Base-by-base conservation (phyloP, 177 flowering plant species). In the Vitis hybrid region DNA sequence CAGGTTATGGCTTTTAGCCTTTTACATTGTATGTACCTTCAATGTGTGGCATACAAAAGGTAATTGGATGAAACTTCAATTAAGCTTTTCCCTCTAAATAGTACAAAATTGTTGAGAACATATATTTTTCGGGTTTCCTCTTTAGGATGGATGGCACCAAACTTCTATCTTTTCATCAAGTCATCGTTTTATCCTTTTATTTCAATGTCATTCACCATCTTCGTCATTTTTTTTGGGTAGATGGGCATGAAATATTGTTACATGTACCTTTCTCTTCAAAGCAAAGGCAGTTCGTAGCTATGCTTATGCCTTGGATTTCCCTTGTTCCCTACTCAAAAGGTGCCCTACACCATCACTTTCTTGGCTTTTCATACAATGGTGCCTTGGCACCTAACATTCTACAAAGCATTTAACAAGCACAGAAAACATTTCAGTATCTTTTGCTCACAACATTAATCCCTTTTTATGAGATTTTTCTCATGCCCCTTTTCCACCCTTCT, bases 301-400 rank as follows among this genome's bases (percentile, higher is more conserved):
- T 68, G 15, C 62, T 59, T 55, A 65, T 65, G 56, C 60, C 65
- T 64, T 30, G 57, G 64, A 62, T 62, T 49, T 80, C 75, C 62
- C 84, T 84, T 82, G 48, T 70, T 66, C 17, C 63, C 76, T 58
- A 79, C 82, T 79, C 80, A 79, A 76, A 26, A 73, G 76, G 39
- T 59, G 70, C 34, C 75, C 9, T 11, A 11, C 21, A 51, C 58
- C 64, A 73, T 73, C 69, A 65, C 69, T 66, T 65, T 73, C 60
- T 34, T 71, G 57, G 68, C 56, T 74, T 70, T 52, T 52, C 51
- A 30, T 68, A 49, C 54, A 72, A 63, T 32, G 66, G 62, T 39
- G 66, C 70, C 4, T 62, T 61, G 64, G 64, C 70, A 82, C 79
- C 80, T 64, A 70, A 73, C 67, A 60, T 26, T 45, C 51, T 30